phyloP scores from a whole-genome alignment of 768 basidiomycete species.

The Trametes cubensis region DNA sequence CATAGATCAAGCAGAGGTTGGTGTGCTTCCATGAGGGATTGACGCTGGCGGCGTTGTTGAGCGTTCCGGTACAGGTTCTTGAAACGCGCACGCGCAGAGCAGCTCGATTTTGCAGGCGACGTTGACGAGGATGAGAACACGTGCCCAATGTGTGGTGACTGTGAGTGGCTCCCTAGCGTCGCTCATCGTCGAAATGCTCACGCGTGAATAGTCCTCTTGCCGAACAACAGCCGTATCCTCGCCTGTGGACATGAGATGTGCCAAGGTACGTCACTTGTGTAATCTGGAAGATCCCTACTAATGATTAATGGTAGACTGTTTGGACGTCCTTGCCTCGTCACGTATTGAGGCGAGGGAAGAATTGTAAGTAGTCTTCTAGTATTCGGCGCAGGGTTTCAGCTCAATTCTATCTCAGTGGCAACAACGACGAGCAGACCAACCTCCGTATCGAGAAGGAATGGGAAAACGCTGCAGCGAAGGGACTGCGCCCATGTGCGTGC shows the following conservation, averaged over 20 bases:
- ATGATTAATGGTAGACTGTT: conserved; percentile 46
- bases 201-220: conserved; percentile 44
- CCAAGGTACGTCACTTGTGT: conserved; percentile 42
- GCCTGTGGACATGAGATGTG: conserved; percentile 71
- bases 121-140: conserved; percentile 44
- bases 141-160: conserved; percentile 72
- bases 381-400: background rate
- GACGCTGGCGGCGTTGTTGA: background rate
- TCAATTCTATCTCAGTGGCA: conserved; percentile 42
- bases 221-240: conserved; percentile 60
- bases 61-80: conserved; percentile 43
- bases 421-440: conserved; percentile 59
- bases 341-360: conserved; percentile 58
- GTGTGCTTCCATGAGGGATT: background rate
- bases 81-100: conserved; percentile 47
- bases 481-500: conserved; percentile 57
- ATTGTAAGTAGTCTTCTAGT: conserved; percentile 47
- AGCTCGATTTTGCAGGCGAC: conserved; percentile 55
- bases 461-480: conserved; percentile 58
- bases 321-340: conserved; percentile 54
- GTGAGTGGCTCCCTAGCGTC: conserved; percentile 35
- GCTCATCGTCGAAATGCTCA: background rate
- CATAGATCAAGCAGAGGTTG: conserved; percentile 43
- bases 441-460: conserved; percentile 55
- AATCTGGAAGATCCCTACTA: background rate